These are phyloP conservation scores for Diospyros kaki DNA, from an alignment of 148 eudicot species.

Conservation along the genomic window DNA sequence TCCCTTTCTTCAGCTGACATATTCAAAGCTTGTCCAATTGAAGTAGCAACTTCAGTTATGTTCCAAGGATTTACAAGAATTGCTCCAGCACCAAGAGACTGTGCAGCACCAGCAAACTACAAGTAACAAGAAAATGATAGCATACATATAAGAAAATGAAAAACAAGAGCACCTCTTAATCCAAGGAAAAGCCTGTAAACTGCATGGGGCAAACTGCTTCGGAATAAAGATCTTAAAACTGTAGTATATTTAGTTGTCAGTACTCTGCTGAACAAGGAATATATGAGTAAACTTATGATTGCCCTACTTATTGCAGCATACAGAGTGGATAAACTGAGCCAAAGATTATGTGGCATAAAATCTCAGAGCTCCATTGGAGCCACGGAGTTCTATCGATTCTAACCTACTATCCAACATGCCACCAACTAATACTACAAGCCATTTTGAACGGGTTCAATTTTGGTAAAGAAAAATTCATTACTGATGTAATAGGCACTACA, in stretches of 20 bases:
- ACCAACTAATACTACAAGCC: neutral
- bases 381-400: neutral
- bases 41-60: conserved; percentile 82
- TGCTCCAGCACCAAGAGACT: conserved; percentile 96
- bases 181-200: neutral
- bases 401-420: neutral
- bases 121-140: conserved; percentile 4
- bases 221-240: neutral
- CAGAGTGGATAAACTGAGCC: neutral
- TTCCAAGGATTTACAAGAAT: conserved; percentile 96
- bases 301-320: neutral
- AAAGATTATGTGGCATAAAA: neutral
- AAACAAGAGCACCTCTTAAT: neutral
- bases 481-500: neutral
- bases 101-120: conserved; percentile 99
- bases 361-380: neutral
- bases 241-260: neutral
- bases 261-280: neutral
- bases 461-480: neutral
- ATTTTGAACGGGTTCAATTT: neutral
- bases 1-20: conserved; percentile 94
- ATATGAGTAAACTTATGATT: neutral
- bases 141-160: neutral
- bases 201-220: neutral
- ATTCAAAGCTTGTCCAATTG: conserved; percentile 79